Conservation (phyloP, 2,329 filamentous ascomycete genomes). For the Pseudogymnoascus sp. region DNA sequence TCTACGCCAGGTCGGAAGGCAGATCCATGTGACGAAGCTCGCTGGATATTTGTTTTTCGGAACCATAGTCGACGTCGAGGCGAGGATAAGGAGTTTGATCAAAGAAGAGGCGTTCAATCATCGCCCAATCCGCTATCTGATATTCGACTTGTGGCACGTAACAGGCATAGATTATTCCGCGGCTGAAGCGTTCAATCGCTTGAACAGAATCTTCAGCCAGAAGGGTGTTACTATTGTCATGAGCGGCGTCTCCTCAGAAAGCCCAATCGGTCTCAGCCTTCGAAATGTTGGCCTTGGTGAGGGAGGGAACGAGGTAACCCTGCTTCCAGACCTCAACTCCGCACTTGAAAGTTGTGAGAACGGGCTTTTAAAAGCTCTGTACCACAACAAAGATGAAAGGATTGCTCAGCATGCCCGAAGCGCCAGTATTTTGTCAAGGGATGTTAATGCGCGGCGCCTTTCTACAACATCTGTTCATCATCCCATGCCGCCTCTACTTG, state of each 20-base stretch:
- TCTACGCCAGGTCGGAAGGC: constrained; percentile 72
- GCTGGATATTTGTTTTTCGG: constrained; percentile 97
- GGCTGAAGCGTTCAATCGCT: constrained; percentile 86
- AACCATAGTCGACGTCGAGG: constrained; percentile 91
- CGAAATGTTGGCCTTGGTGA: constrained; percentile 75
- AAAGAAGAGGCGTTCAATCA: constrained; percentile 71
- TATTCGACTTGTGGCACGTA: constrained; percentile 83
- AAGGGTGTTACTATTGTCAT: constrained; percentile 75
- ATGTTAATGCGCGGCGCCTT: constrained; percentile 41
- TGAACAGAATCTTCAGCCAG: constrained; percentile 72
- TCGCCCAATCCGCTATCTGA: constrained; percentile 77
- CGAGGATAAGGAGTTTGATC: constrained; percentile 72
- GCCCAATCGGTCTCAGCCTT: constrained; percentile 67
- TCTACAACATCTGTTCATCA: constrained; percentile 25
- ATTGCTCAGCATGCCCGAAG: constrained; percentile 24
- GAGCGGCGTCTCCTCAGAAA: constrained; percentile 70
- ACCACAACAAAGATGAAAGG: constrained; percentile 57
- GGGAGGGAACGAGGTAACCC: constrained; percentile 62
- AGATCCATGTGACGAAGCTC: constrained; percentile 87
- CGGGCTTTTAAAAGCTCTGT: constrained; percentile 75
- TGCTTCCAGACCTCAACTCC: constrained; percentile 86
- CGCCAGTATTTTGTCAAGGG: constrained; percentile 15
- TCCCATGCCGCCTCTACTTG: constrained; percentile 38
- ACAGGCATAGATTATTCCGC: constrained; percentile 93
- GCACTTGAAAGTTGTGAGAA: constrained; percentile 94